Evolutionary conservation across 805 yeast genomes (phyloP).

Genomic region (Starmera caribaea): DNA sequence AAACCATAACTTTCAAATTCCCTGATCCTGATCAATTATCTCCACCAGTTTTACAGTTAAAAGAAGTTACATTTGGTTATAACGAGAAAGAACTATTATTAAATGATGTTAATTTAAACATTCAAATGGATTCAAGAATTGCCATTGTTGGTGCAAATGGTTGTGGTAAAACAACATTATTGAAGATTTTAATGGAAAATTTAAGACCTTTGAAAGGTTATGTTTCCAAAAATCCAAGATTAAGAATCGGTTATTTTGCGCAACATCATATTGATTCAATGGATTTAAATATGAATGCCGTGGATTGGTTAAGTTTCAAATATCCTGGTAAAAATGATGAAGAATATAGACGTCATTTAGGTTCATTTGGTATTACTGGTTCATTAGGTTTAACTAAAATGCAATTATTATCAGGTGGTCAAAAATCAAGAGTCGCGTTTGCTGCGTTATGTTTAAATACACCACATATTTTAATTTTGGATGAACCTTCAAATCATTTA

Average conservation of each 20-base stretch:
- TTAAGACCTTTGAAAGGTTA: conserved; percentile 69
- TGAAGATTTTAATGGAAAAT: conserved; percentile 77
- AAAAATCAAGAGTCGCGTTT: conserved; percentile 95
- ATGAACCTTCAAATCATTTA: conserved; percentile 97
- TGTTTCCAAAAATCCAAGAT: conserved; percentile 71
- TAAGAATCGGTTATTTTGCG: conserved; percentile 94
- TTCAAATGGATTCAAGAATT: conserved; percentile 89
- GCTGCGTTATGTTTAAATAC: conserved; percentile 85
- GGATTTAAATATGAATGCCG: conserved; percentile 81
- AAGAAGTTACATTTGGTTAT: conserved; percentile 83
- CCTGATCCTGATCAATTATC: conserved; percentile 92
- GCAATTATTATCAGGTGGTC: conserved; percentile 91
- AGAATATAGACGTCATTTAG: conserved; percentile 93
- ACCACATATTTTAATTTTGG: conserved; percentile 87
- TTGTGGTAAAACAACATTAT: conserved; percentile 94
- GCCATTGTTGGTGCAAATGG: conserved; percentile 99
- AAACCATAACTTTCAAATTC: conserved; percentile 73
- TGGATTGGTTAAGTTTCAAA: conserved; percentile 83
- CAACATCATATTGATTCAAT: conserved; percentile 98
- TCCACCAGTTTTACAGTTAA: conserved; percentile 88
- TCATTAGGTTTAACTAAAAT: conserved; percentile 86
- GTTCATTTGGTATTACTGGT: conserved; percentile 96
- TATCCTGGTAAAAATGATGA: conserved; percentile 94
- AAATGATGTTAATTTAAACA: conserved; percentile 74
- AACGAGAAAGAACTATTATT: conserved; percentile 52